phyloP scores from a whole-genome alignment of 2,329 filamentous ascomycete genomes.

The Diaporthe batatas region DNA sequence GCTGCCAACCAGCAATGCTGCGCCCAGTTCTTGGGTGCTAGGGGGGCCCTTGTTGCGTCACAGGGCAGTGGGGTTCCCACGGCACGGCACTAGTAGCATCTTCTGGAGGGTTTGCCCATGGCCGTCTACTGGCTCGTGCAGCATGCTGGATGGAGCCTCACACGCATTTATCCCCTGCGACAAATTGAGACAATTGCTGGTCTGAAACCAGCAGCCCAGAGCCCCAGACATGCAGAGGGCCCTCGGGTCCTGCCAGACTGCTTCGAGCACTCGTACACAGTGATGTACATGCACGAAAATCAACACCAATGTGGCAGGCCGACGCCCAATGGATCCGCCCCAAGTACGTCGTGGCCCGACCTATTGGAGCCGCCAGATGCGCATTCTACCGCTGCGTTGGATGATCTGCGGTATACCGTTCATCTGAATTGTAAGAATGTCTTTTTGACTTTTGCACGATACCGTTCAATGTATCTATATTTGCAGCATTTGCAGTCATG shows the following conservation, averaged over 20 bases:
- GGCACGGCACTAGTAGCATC: slow-evolving; percentile 9
- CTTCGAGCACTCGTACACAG: background rate
- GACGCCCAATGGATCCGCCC: background rate
- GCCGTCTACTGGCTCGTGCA: slow-evolving; percentile 35
- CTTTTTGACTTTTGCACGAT: background rate
- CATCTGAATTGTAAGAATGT: slow-evolving; percentile 6
- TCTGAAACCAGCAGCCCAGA: slow-evolving; percentile 27
- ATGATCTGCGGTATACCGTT: background rate
- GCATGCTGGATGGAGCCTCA: slow-evolving; percentile 17
- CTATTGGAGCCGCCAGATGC: background rate
- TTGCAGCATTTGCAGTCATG: background rate
- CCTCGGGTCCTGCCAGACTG: slow-evolving; percentile 4
- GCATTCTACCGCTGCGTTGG: slow-evolving; percentile 1
- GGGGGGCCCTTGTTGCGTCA: slow-evolving; percentile 10
- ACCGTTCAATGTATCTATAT: background rate
- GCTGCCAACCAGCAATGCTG: background rate
- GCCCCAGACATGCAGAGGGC: slow-evolving; percentile 12
- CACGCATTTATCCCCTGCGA: slow-evolving; percentile 1
- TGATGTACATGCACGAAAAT: background rate
- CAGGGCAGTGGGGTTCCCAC: slow-evolving; percentile 21
- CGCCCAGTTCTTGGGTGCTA: background rate
- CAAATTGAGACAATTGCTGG: slow-evolving; percentile 25
- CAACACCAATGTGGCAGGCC: slow-evolving; percentile 8
- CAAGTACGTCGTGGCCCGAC: background rate
- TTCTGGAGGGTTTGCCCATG: slow-evolving; percentile 2